Percentiles rank a stretch among this genome's conserved stretches.
Evolutionary conservation across 352 stramenopile genomes (phyloP).

Genomic region (Thraustotheca clavata): DNA sequence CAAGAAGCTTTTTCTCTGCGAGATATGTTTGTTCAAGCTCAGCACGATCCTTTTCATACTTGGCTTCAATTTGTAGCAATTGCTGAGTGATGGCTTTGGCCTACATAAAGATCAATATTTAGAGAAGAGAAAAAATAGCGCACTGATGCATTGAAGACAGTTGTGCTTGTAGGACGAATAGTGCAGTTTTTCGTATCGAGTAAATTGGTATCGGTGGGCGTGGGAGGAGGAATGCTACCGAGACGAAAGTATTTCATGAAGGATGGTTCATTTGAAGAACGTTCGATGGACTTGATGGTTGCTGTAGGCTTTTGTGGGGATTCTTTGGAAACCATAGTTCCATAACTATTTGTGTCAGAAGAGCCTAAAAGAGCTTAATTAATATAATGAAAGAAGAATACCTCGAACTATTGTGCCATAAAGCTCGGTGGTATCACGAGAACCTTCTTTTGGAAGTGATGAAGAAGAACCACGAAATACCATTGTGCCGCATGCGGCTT

Average conservation of each 20-base stretch:
- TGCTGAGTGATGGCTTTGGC: constrained; percentile 30
- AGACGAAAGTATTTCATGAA: constrained; percentile 81
- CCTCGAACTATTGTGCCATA: constrained; percentile 50
- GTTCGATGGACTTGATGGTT: constrained; percentile 3
- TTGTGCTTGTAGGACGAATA: constrained; percentile 12
- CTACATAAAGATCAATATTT: constrained; percentile 11
- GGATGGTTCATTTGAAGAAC: constrained; percentile 36
- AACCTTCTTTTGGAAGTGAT: not conserved
- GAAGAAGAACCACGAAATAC: constrained; percentile 11
- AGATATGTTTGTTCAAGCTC: constrained; percentile 31
- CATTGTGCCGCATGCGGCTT: constrained; percentile 22
- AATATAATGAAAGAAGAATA: not conserved
- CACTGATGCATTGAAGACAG: constrained; percentile 16
- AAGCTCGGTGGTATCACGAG: constrained; percentile 42
- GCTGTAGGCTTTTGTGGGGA: not conserved
- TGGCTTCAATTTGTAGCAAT: constrained; percentile 41
- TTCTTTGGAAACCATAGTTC: constrained; percentile 21
- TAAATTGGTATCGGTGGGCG: constrained; percentile 26
- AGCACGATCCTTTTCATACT: constrained; percentile 44
- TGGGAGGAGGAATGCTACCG: not conserved
- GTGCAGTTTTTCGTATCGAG: constrained; percentile 20
- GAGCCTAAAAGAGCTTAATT: not conserved
- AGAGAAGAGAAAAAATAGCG: constrained; percentile 13
- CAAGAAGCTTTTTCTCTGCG: constrained; percentile 2
- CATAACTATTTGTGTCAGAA: constrained; percentile 18